A percentile compares a stretch with the other conserved stretches of the same genome.
Evolutionary conservation across 2,329 filamentous ascomycete species (phyloP).

Genomic region (Sporothrix variecibatus): DNA sequence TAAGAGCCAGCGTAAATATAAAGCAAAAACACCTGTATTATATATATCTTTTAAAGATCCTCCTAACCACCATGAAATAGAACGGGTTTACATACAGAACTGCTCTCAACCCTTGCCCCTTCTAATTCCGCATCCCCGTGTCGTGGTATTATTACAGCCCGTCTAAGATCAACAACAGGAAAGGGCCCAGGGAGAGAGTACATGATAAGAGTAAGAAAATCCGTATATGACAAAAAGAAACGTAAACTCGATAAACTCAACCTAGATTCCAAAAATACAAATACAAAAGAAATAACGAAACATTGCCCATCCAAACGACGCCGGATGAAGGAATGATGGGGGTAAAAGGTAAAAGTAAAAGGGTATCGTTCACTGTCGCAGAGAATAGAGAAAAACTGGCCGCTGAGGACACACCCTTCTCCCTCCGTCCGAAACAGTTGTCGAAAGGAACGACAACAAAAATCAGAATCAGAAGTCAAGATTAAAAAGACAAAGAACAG

Average conservation of each 20-base stretch:
- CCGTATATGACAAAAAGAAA: not conserved
- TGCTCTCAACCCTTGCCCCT: not conserved
- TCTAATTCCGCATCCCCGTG: not conserved
- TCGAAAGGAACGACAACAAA: conserved; percentile 8
- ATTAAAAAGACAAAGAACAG: conserved; percentile 1
- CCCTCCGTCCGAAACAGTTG: not conserved
- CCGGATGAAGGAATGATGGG: conserved; percentile 1
- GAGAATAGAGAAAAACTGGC: conserved; percentile 6
- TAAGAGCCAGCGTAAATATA: too few relatives aligned
- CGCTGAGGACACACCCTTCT: conserved; percentile 1
- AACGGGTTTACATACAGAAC: conserved; percentile 6
- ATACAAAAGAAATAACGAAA: not conserved
- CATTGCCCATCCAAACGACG: not conserved
- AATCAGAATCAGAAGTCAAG: not conserved
- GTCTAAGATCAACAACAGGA: not conserved
- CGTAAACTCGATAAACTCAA: not conserved
- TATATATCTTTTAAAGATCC: not conserved
- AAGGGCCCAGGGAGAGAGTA: not conserved
- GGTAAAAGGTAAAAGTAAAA: not conserved
- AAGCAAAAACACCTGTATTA: conserved; percentile 15
- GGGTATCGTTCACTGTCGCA: conserved; percentile 18
- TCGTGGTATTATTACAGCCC: conserved; percentile 9
- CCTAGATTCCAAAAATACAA: conserved; percentile 14
- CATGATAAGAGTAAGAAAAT: not conserved
- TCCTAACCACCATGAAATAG: not conserved